Base-by-base conservation (phyloP, 768 basidiomycete species). In the Baorangia bicolor region DNA sequence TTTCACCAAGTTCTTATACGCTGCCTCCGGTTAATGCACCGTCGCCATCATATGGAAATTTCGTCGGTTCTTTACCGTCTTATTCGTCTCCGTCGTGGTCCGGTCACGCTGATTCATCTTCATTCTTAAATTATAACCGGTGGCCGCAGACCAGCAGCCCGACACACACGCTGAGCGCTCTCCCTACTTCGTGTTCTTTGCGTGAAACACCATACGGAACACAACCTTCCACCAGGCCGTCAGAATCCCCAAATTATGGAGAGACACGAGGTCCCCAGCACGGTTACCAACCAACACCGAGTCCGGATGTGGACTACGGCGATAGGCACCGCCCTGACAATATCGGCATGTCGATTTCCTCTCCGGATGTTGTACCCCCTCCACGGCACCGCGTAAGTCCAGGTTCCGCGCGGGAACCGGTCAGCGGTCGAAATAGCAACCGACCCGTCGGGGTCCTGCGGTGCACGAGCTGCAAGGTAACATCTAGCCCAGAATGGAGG, bases 401-500 rank as follows among this genome's bases (percentile, higher is more conserved):
- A 44, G 75, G 75, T 49, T 74, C 79, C 18, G 64, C 73, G 41
- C 76, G 81, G 52, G 85, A 84, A 43, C 72, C 77, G 25, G 74
- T 75, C 43, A 71, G 69, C 13, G 70, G 77, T 30, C 74, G 77
- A 23, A 60, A 45, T 20, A 62, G 86, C 20, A 90, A 87, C 62
- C 81, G 91, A 21, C 91, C 92, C 0, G 77, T 79, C 49, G 92
- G 92, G 1, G 77, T 94, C 18, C 68, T 80, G 55, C 81, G 81
- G 63, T 94, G 92, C 71, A 81, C 84, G 21, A 90, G 88, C 67
- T 94, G 92, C 73, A 88, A 86, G 72, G 86, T 80, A 12, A 91
- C 87, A 8, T 80, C 81, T 9, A 93, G 91, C 66, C 92, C 92
- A 0, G 92, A 94, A 70, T 94, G 92, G 92, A 77, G 92, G 68